Percentiles rank a stretch among this genome's conserved stretches.
phyloP scores from a whole-genome alignment of 345 rosid species.

The Zanthoxylum bungeanum region DNA sequence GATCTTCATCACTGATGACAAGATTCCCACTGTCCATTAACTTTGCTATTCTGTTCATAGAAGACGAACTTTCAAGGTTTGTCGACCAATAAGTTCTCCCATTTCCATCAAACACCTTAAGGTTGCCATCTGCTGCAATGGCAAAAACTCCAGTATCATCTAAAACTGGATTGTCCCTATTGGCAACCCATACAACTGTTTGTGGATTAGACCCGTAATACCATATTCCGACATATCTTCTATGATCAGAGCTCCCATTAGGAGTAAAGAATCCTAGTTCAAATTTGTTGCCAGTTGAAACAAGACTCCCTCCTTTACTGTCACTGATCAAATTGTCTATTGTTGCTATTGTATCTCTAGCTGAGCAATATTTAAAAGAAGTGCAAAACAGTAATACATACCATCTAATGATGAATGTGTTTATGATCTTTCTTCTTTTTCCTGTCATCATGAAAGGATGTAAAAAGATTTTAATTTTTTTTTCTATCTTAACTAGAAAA shows the following conservation, averaged over 20 bases:
- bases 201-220: no score
- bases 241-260: conserved; percentile 22
- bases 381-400: not conserved
- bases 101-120: conserved; percentile 23
- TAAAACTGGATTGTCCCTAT: no score
- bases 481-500: not conserved
- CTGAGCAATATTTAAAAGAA: conserved; percentile 21
- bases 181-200: no score
- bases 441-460: conserved; percentile 5
- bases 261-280: conserved; percentile 54
- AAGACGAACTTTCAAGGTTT: not conserved
- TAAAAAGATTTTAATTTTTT: not conserved
- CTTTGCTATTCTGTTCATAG: conserved; percentile 13
- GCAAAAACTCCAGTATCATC: no score
- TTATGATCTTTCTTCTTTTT: conserved; percentile 18
- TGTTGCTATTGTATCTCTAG: no score
- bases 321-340: conserved; percentile 30
- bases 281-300: conserved; percentile 29
- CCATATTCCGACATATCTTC: conserved; percentile 51
- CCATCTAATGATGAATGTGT: conserved; percentile 12
- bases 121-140: no score
- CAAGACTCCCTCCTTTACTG: conserved; percentile 30
- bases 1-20: conserved; percentile 23
- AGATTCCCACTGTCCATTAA: conserved; percentile 45
- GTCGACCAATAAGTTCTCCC: conserved; percentile 27